phyloP scores from a whole-genome alignment of 2,329 filamentous ascomycete species.

The Chaetothyriales sp. region DNA sequence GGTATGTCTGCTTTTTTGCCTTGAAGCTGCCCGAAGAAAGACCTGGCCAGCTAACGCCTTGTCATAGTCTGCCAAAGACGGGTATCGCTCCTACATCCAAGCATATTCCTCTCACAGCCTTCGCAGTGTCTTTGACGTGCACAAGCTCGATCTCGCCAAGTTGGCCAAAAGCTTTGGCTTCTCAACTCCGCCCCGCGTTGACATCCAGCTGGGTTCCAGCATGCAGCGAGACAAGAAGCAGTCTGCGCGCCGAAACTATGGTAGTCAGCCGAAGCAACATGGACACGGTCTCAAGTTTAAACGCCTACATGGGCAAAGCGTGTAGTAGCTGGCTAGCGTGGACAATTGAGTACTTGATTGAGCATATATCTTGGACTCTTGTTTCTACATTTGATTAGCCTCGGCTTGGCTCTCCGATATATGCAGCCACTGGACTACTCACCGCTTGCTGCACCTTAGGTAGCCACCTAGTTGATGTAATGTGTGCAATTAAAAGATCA shows the following conservation, averaged over 20 bases:
- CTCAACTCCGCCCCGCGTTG: slow-evolving; percentile 59
- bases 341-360: background rate
- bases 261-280: slow-evolving; percentile 58
- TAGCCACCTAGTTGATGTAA: too few species aligned
- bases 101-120: slow-evolving; percentile 82
- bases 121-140: slow-evolving; percentile 70
- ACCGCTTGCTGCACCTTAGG: too few species aligned
- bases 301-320: slow-evolving; percentile 28
- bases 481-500: too few species aligned
- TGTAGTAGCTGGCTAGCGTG: background rate
- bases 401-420: too few species aligned
- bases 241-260: slow-evolving; percentile 55
- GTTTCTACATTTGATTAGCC: background rate
- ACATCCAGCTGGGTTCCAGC: slow-evolving; percentile 64
- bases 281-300: slow-evolving; percentile 37
- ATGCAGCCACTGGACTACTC: too few species aligned
- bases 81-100: slow-evolving; percentile 82
- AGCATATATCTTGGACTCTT: too few species aligned
- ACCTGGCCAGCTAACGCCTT: background rate
- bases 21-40: background rate
- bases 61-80: slow-evolving; percentile 49
- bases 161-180: slow-evolving; percentile 79
- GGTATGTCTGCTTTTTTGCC: slow-evolving; percentile 27
- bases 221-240: slow-evolving; percentile 61
- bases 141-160: slow-evolving; percentile 69